phyloP scores from a whole-genome alignment of 2,329 filamentous ascomycete genomes.

The Blastomyces silverae region DNA sequence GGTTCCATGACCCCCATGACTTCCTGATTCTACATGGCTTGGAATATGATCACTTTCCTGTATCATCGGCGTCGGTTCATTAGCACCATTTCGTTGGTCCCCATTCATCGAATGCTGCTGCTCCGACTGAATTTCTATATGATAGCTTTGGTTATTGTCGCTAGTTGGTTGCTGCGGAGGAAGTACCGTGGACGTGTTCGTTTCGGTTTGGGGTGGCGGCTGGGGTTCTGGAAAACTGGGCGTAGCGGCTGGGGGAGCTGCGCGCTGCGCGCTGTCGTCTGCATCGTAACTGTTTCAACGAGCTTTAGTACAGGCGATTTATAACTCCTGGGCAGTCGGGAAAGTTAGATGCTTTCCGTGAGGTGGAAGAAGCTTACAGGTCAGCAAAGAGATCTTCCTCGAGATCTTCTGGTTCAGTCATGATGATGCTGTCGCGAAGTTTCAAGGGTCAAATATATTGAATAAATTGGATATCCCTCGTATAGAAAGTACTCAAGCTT shows the following conservation, averaged over 20 bases:
- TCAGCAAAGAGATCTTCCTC: conserved; percentile 96
- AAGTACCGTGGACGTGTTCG: conserved; percentile 20
- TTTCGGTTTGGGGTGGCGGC: conserved; percentile 25
- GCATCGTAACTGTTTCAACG: conserved; percentile 55
- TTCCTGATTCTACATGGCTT: conserved; percentile 30
- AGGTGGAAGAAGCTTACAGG: conserved; percentile 57
- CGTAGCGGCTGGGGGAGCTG: conserved; percentile 30
- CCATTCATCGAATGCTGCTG: conserved; percentile 20
- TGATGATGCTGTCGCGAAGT: conserved; percentile 37
- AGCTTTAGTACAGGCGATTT: conserved; percentile 15
- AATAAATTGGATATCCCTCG: not conserved
- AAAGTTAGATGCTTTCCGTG: not conserved
- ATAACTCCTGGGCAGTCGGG: not conserved
- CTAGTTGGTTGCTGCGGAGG: conserved; percentile 29
- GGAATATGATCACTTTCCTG: conserved; percentile 22
- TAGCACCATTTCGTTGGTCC: conserved; percentile 23
- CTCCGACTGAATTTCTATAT: conserved; percentile 23
- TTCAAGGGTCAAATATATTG: not conserved
- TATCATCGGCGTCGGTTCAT: conserved; percentile 28
- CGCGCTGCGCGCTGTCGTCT: conserved; percentile 47
- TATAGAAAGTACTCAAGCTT: not conserved
- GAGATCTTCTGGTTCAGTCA: conserved; percentile 74
- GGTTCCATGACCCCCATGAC: conserved; percentile 30
- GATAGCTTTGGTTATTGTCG: conserved; percentile 28
- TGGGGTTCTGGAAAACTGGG: conserved; percentile 35